These are phyloP conservation scores for Noccaea caerulescens DNA, from an alignment of 345 rosid species.

Conservation along the genomic window DNA sequence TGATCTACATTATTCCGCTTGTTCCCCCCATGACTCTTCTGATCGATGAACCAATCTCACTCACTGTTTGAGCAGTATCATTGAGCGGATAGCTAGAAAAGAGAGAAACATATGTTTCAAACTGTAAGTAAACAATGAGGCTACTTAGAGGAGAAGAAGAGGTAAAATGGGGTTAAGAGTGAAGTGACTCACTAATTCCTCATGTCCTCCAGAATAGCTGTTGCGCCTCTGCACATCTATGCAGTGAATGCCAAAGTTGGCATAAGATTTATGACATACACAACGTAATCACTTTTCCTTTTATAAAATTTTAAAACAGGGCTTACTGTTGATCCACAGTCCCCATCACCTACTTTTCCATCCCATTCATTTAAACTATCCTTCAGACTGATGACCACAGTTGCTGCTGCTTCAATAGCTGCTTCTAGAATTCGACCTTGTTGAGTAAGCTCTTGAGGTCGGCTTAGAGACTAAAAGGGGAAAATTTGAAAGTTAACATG, in stretches of 20 bases:
- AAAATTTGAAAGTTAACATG: conserved; percentile 2
- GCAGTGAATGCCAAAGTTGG: not conserved
- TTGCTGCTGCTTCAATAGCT: conserved; percentile 84
- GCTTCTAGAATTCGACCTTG: conserved; percentile 72
- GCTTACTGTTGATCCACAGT: conserved; percentile 97
- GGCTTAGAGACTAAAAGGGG: conserved; percentile 55
- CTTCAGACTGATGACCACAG: conserved; percentile 60
- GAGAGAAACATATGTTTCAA: not conserved
- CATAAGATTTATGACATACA: conserved; percentile 9
- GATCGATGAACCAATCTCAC: conserved; percentile 81
- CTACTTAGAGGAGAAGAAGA: not conserved
- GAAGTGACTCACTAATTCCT: conserved; percentile 57
- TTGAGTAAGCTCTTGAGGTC: conserved; percentile 63
- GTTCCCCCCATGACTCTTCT: conserved; percentile 97
- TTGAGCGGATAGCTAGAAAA: conserved; percentile 84
- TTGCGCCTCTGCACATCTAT: conserved; percentile 86
- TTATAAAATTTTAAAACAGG: not conserved
- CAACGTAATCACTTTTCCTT: not conserved
- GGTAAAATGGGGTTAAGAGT: not conserved
- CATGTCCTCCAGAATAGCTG: conserved; percentile 81
- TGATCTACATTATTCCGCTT: conserved; percentile 76
- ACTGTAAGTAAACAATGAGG: conserved; percentile 2
- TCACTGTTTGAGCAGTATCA: conserved; percentile 85
- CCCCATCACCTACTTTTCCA: conserved; percentile 92
- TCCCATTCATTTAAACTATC: conserved; percentile 94